Conservation (phyloP, 495 filamentous ascomycete species). For the Penicillium steckii region DNA sequence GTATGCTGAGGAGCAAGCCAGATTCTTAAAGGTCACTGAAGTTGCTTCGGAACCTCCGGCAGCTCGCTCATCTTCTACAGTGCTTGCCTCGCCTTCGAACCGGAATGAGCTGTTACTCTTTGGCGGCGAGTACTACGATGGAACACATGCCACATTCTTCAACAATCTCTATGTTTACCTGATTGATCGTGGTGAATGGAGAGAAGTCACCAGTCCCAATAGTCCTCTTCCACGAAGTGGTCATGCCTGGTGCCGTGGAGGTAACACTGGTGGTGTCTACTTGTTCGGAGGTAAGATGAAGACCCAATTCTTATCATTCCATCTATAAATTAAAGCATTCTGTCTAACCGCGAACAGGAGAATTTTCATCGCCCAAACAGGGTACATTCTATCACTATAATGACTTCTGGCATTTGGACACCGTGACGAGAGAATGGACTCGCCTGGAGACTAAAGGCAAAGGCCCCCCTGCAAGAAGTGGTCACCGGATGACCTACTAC, state of each 20-base stretch:
- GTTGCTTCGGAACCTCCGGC: conserved; percentile 69
- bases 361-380: conserved; percentile 82
- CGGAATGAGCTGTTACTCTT: conserved; percentile 88
- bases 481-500: conserved; percentile 92
- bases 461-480: conserved; percentile 83
- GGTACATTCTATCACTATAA: conserved; percentile 99
- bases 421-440: conserved; percentile 80
- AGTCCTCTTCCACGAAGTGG: conserved; percentile 87
- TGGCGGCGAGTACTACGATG: conserved; percentile 76
- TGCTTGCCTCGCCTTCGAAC: conserved; percentile 82
- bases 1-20: conserved; percentile 80
- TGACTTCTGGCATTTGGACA: conserved; percentile 93
- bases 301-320: neutral
- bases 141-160: conserved; percentile 60
- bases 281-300: conserved; percentile 72
- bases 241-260: conserved; percentile 88
- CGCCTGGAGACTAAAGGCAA: conserved; percentile 85
- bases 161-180: conserved; percentile 85
- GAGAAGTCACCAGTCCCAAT: conserved; percentile 83
- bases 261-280: conserved; percentile 82
- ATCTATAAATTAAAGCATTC: neutral
- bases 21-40: conserved; percentile 92
- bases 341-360: conserved; percentile 28
- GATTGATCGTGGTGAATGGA: conserved; percentile 85
- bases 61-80: conserved; percentile 71